These are phyloP conservation scores for Sporisorium scitamineum DNA, from an alignment of 1,284 basidiomycete genomes.

Conservation along the genomic window DNA sequence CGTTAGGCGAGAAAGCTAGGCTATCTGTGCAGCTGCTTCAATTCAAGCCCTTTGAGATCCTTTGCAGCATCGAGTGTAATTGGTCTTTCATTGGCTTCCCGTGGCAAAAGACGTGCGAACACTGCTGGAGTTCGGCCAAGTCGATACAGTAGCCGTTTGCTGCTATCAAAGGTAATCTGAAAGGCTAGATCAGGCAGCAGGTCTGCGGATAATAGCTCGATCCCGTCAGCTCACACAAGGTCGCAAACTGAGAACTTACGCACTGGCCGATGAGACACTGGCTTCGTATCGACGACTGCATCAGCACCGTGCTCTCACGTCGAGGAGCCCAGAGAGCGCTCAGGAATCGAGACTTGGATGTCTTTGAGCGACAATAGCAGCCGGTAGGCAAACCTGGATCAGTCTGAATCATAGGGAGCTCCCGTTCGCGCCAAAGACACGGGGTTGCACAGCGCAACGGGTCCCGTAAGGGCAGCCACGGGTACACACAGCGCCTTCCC, in stretches of 20 bases:
- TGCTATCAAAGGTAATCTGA: neutral
- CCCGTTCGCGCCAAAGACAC: neutral
- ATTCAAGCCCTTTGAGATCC: too few species aligned
- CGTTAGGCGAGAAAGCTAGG: too few species aligned
- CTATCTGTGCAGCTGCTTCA: too few species aligned
- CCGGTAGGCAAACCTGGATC: neutral
- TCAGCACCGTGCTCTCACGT: neutral
- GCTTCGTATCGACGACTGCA: too few species aligned
- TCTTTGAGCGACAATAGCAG: neutral
- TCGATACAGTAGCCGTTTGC: neutral
- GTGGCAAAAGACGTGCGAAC: neutral
- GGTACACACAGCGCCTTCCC: neutral
- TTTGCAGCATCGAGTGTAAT: too few species aligned
- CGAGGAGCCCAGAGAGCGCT: neutral
- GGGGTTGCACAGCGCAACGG: neutral
- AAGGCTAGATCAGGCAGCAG: neutral
- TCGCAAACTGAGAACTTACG: too few species aligned
- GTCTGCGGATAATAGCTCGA: neutral
- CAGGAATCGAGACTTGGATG: neutral
- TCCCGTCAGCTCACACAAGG: too few species aligned
- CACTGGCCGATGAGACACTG: too few species aligned
- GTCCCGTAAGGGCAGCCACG: neutral
- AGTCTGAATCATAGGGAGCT: neutral
- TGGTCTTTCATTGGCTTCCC: neutral
- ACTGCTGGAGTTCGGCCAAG: neutral